A percentile compares a stretch with the other conserved stretches of the same genome.
These are phyloP conservation scores for Vitis hybrid DNA, from an alignment of 177 flowering plant species.

Conservation along the genomic window DNA sequence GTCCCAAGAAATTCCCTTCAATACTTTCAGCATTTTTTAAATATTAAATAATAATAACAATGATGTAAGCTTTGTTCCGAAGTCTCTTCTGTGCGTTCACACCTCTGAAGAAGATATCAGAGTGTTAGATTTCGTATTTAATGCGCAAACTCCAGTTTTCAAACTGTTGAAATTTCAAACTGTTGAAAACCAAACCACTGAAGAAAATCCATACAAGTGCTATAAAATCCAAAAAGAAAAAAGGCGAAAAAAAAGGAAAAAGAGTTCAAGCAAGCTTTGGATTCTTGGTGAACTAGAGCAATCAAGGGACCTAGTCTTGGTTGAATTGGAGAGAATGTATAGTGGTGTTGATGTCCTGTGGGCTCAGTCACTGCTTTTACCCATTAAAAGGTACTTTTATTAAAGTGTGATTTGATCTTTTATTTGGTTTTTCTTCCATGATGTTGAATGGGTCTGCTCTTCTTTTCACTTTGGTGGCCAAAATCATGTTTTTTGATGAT, in stretches of 20 bases:
- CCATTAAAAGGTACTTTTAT: constrained; percentile 38
- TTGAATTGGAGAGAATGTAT: constrained; percentile 17
- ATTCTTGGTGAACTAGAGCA: constrained; percentile 33
- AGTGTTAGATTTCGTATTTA: constrained; percentile 16
- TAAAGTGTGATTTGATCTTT: constrained; percentile 12
- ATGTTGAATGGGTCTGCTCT: constrained; percentile 12
- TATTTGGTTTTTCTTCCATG: neutral
- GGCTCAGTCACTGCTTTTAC: constrained; percentile 48
- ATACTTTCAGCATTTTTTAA: neutral
- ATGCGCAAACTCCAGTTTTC: constrained; percentile 5
- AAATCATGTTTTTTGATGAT: constrained; percentile 1
- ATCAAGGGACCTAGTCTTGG: constrained; percentile 8
- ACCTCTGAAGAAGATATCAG: neutral
- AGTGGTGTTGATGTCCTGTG: constrained; percentile 40
- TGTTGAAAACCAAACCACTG: neutral
- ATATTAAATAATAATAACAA: no score
- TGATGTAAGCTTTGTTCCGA: no score
- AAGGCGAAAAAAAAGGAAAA: neutral
- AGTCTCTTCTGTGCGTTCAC: constrained; percentile 14
- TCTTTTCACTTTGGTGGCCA: constrained; percentile 19
- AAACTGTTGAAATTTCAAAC: neutral
- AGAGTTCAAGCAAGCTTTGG: constrained; percentile 32
- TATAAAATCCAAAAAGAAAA: neutral
- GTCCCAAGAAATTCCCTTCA: constrained; percentile 17
- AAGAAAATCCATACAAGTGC: neutral